Percentiles rank a stretch among this genome's conserved stretches.
These are phyloP conservation scores for Coemansia sp. DNA, from an alignment of 192 early-diverging fungal species.

Conservation along the genomic window DNA sequence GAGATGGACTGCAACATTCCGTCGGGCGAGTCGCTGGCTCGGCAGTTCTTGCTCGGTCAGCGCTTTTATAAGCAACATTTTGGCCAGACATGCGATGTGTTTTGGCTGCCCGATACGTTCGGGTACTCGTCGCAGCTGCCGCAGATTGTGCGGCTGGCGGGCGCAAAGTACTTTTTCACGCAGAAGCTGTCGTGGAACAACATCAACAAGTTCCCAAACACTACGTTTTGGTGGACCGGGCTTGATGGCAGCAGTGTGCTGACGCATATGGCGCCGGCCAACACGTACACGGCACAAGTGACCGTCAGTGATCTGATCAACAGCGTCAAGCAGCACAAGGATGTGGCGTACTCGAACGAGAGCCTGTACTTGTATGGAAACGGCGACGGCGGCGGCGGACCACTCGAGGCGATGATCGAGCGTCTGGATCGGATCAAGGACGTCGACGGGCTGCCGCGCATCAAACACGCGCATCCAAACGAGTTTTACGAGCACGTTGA, in stretches of 20 bases:
- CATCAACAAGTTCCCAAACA: conserved; percentile 98
- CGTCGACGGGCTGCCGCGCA: conserved; percentile 73
- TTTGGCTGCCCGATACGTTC: conserved; percentile 96
- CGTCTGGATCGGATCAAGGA: conserved; percentile 71
- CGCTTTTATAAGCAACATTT: conserved; percentile 83
- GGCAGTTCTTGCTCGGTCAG: conserved; percentile 95
- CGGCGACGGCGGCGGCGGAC: conserved; percentile 97
- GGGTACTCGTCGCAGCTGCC: conserved; percentile 91
- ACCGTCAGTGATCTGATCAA: conserved; percentile 57
- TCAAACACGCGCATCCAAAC: conserved; percentile 73
- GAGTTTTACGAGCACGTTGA: conserved; percentile 86
- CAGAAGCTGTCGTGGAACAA: conserved; percentile 99
- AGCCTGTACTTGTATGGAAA: conserved; percentile 91
- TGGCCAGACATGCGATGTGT: conserved; percentile 68
- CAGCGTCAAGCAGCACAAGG: conserved; percentile 84
- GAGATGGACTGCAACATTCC: conserved; percentile 99
- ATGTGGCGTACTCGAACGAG: conserved; percentile 81
- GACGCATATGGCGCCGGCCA: conserved; percentile 88
- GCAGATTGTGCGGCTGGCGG: conserved; percentile 80
- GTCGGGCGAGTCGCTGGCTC: conserved; percentile 88
- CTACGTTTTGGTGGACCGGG: conserved; percentile 93
- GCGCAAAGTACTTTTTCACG: conserved; percentile 94
- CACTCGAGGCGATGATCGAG: conserved; percentile 80
- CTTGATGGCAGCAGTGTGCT: conserved; percentile 81
- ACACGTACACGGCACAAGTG: conserved; percentile 77